Base-by-base conservation (phyloP, 2,329 filamentous ascomycete genomes). In the Fusarium oxysporum region DNA sequence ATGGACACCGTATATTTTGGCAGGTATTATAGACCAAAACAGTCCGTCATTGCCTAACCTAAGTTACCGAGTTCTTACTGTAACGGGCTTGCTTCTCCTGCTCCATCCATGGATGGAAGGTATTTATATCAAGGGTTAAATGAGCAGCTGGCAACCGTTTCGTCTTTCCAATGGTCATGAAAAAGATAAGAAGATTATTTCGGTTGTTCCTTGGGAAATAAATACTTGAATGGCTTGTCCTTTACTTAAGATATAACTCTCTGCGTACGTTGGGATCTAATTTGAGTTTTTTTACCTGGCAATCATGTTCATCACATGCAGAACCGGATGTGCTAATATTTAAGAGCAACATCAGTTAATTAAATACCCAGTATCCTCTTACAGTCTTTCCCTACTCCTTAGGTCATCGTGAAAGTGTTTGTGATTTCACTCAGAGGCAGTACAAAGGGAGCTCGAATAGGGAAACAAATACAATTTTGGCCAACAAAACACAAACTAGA, bases 361-460 rank as follows among this genome's bases (percentile, higher is more conserved):
- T 8, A 8, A 9, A 23, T 50, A 9, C 28, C 2, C 6, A 30
- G 44, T 16, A n/a, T 47, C n/a, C 16, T 33, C 11, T 33, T 33
- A 6, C 5, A 30, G 13, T 48, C 5, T 16, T 4, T 11, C 16
- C 13, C 11, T 6, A 9, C 28, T 33, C 30, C 10, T 8, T 19
- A 4, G 5, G 8, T 23, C 16, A 23, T 13, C 21, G 6, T 32
- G 10, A 8, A 9, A 2, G 11, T 50, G 28, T 33, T 17, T n/a
- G 4, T 16, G 19, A n/a, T 9, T 37, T 37, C 17, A 19, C 1
- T 7, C 9, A 3, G 16, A 7, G 16, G 21, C 14, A 32, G 9
- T 7, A 13, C 11, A 9, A 23, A 19, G 7, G 10, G 10, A 33
- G 6, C 5, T 2, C 13, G 21, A 33, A 4, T 9, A 8, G 8